Conservation (phyloP, 2,329 filamentous ascomycete genomes). For the Stachybotrys chartarum region DNA sequence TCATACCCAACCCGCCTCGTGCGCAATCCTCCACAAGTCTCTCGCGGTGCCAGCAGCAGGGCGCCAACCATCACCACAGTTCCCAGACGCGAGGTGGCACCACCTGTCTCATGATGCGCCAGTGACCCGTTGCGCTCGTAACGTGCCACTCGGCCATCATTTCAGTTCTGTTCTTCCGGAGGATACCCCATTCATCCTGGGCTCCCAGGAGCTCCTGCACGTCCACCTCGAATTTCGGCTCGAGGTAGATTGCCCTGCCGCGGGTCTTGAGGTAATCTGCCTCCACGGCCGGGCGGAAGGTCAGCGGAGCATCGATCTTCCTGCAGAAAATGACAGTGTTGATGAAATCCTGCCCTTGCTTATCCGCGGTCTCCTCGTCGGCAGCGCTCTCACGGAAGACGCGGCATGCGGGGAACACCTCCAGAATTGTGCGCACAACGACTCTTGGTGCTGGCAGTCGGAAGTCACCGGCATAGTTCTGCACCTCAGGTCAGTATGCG, state of each 20-base stretch:
- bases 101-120: slow-evolving; percentile 84
- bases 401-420: slow-evolving; percentile 82
- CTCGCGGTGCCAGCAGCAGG: too few relatives aligned
- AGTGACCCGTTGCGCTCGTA: slow-evolving; percentile 75
- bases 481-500: slow-evolving; percentile 8
- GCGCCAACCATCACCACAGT: slow-evolving; percentile 53
- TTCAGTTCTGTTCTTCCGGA: slow-evolving; percentile 57
- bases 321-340: slow-evolving; percentile 96
- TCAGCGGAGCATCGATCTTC: slow-evolving; percentile 47
- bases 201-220: slow-evolving; percentile 36
- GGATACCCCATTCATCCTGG: slow-evolving; percentile 39
- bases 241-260: slow-evolving; percentile 61
- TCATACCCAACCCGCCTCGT: too few relatives aligned
- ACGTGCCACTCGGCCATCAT: slow-evolving; percentile 66
- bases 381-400: slow-evolving; percentile 74
- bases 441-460: slow-evolving; percentile 67
- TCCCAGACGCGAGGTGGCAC: slow-evolving; percentile 77
- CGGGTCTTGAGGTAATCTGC: slow-evolving; percentile 67
- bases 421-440: slow-evolving; percentile 73
- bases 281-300: slow-evolving; percentile 58
- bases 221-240: slow-evolving; percentile 65
- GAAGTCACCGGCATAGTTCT: slow-evolving; percentile 95
- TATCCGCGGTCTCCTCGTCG: slow-evolving; percentile 37
- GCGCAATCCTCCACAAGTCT: too few relatives aligned
- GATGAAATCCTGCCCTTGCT: slow-evolving; percentile 64